Evolutionary conservation across 352 stramenopile species (phyloP).

Genomic region (Globisporangium carolinianum): DNA sequence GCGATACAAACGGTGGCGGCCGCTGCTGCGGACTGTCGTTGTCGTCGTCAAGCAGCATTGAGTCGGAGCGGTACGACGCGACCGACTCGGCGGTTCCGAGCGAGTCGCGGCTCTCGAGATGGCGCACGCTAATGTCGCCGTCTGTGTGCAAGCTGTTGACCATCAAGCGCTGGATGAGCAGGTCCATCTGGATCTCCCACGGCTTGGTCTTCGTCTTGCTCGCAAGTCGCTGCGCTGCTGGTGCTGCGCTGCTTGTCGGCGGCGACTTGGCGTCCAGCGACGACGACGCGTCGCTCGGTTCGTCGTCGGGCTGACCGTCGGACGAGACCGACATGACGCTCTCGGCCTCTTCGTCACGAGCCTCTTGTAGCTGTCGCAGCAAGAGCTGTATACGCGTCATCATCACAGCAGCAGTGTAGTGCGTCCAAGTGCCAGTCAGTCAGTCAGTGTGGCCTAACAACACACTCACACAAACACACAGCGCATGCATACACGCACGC

Average conservation of each 20-base stretch:
- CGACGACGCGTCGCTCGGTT: conserved; percentile 9
- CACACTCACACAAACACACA: neutral
- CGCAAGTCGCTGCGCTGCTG: neutral
- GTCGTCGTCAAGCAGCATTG: neutral
- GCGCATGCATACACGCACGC: conserved; percentile 2
- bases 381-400: conserved; percentile 1
- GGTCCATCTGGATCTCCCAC: conserved; percentile 84
- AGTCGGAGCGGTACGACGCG: conserved; percentile 33
- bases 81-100: conserved; percentile 30
- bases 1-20: too few species aligned
- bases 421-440: neutral
- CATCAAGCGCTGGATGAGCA: conserved; percentile 80
- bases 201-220: conserved; percentile 50
- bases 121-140: conserved; percentile 72
- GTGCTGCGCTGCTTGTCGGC: neutral
- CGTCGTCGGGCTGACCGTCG: conserved; percentile 7
- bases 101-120: conserved; percentile 59
- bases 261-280: conserved; percentile 3
- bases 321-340: conserved; percentile 3
- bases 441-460: neutral
- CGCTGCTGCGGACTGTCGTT: too few species aligned
- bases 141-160: conserved; percentile 72
- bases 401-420: too few species aligned
- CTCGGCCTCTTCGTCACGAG: conserved; percentile 1
- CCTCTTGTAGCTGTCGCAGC: conserved; percentile 1